A percentile compares a stretch with the other conserved stretches of the same genome.
Conservation (phyloP, 306 rosid genomes). For the barrel medic (Medicago truncatula) region MtrunA17r5.0-ANR NC_053044.1:6332501-6333000, state of each 20-base stretch:
- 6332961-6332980: conserved; percentile 56
- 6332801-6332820: conserved; percentile 27
- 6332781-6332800: background rate
- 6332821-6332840: conserved; percentile 40
- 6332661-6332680: conserved; percentile 49
- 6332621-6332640: conserved; percentile 45
- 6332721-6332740: conserved; percentile 98
- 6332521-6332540: conserved; percentile 55
- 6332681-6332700: conserved; percentile 63
- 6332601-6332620: conserved; percentile 43
- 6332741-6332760: conserved; percentile 57
- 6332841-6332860: conserved; percentile 67
- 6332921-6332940: conserved; percentile 47
- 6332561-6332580: conserved; percentile 68
- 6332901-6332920: conserved; percentile 73
- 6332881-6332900: conserved; percentile 90
- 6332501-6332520: conserved; percentile 64
- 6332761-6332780: too few species aligned
- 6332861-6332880: conserved; percentile 67
- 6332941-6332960: conserved; percentile 56
- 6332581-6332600: conserved; percentile 31
- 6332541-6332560: conserved; percentile 79
- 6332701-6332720: conserved; percentile 85
- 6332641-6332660: conserved; percentile 44
- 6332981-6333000: conserved; percentile 68